Evolutionary conservation across 805 yeast species (phyloP).

Genomic region (Starmerella apicola): DNA sequence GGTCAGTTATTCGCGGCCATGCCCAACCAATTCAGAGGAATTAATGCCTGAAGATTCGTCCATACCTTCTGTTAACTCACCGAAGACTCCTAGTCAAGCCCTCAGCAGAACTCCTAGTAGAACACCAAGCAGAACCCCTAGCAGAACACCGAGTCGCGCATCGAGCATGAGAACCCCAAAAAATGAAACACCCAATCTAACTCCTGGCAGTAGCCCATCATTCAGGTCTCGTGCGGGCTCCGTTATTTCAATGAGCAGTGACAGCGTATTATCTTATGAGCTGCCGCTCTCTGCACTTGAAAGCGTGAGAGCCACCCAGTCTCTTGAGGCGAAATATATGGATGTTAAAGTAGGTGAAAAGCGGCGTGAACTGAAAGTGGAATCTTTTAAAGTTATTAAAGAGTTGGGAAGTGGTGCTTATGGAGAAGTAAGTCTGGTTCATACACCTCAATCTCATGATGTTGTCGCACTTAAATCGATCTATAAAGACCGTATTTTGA

Average conservation of each 20-base stretch:
- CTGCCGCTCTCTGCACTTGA: too few relatives aligned
- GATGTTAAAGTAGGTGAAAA: conserved; percentile 45
- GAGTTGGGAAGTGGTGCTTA: conserved; percentile 94
- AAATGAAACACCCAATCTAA: too few relatives aligned
- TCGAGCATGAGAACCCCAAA: too few relatives aligned
- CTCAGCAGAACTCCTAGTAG: conserved; percentile 1
- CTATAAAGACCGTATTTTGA: conserved; percentile 81
- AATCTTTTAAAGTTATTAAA: conserved; percentile 58
- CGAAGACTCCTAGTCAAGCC: conserved; percentile 3
- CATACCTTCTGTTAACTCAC: conserved; percentile 1
- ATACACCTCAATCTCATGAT: conserved; percentile 38
- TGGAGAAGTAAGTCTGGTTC: conserved; percentile 72
- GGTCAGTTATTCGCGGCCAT: conserved; percentile 58
- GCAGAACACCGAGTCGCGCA: too few relatives aligned
- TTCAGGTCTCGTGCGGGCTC: not conserved
- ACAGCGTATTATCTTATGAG: too few relatives aligned
- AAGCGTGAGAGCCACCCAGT: not conserved
- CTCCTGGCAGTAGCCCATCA: too few relatives aligned
- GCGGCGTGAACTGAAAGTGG: conserved; percentile 57
- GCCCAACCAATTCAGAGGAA: conserved; percentile 4
- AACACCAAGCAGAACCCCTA: not conserved
- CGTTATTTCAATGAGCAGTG: too few relatives aligned
- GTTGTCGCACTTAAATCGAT: conserved; percentile 73
- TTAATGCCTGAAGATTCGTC: conserved; percentile 16
- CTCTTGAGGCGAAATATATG: not conserved